Evolutionary conservation across 345 rosid species (phyloP).

Genomic region (Chamaenerion angustifolium): DNA sequence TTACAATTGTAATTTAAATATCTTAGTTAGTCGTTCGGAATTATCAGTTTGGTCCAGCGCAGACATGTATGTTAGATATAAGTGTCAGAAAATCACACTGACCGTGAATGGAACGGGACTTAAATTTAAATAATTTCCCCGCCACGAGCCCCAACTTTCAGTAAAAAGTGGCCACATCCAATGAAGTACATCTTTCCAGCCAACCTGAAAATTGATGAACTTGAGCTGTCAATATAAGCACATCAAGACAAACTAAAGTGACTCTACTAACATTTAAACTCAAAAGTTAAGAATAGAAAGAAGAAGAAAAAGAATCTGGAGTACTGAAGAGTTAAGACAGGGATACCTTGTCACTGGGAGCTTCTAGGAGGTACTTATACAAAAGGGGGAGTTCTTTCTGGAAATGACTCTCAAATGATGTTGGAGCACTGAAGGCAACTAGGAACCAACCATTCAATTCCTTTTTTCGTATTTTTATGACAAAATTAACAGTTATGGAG

Average conservation of each 20-base stretch:
- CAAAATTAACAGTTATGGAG: not conserved
- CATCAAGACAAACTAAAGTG: not conserved
- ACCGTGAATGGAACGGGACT: conserved; percentile 74
- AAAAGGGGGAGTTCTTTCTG: conserved; percentile 42
- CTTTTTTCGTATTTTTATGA: not conserved
- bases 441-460: not conserved
- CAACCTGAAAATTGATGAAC: conserved; percentile 23
- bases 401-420: conserved; percentile 58
- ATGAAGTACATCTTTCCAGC: conserved; percentile 79
- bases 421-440: conserved; percentile 45
- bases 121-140: conserved; percentile 55
- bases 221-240: conserved; percentile 2
- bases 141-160: conserved; percentile 75
- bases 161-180: conserved; percentile 98
- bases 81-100: conserved; percentile 12
- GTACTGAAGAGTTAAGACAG: not conserved
- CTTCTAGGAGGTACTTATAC: conserved; percentile 55
- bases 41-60: no score
- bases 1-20: no score
- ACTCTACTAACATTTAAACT: not conserved
- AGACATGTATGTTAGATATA: not conserved
- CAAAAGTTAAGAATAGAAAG: not conserved
- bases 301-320: not conserved
- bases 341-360: conserved; percentile 52
- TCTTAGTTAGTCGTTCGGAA: no score